phyloP scores from a whole-genome alignment of 257 asterid species.

The Hygrophila difformis region DNA sequence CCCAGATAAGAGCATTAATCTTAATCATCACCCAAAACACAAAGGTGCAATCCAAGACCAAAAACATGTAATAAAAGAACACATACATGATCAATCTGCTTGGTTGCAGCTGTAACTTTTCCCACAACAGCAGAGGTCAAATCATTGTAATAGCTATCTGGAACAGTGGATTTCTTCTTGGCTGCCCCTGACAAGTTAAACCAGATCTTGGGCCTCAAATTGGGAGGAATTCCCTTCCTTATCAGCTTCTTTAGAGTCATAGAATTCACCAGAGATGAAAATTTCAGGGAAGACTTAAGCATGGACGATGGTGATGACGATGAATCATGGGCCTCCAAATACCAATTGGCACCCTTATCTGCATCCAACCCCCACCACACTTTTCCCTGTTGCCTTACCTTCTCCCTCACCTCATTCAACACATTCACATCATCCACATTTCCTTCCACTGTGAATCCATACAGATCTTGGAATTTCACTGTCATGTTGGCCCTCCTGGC shows the following conservation, averaged over 20 bases:
- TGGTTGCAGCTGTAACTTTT: conserved; percentile 88
- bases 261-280: conserved; percentile 74
- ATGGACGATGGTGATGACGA: conserved; percentile 21
- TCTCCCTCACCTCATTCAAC: conserved; percentile 94
- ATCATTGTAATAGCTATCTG: conserved; percentile 85
- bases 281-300: conserved; percentile 67
- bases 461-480: conserved; percentile 92
- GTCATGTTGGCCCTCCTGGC: conserved; percentile 84
- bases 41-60: neutral
- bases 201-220: conserved; percentile 91
- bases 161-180: conserved; percentile 93
- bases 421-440: conserved; percentile 98
- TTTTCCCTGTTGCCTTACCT: conserved; percentile 84
- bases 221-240: conserved; percentile 91
- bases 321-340: conserved; percentile 46
- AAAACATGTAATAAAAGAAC: neutral
- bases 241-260: conserved; percentile 83
- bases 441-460: conserved; percentile 89
- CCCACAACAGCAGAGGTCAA: conserved; percentile 62
- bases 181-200: conserved; percentile 91
- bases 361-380: conserved; percentile 97
- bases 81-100: conserved; percentile 96
- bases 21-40: neutral
- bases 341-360: conserved; percentile 87
- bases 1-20: neutral